Evolutionary conservation across 805 yeast species (phyloP), one percentile per base, ranked within the genome.

Genomic region (Blastobotrys attinorum): DNA sequence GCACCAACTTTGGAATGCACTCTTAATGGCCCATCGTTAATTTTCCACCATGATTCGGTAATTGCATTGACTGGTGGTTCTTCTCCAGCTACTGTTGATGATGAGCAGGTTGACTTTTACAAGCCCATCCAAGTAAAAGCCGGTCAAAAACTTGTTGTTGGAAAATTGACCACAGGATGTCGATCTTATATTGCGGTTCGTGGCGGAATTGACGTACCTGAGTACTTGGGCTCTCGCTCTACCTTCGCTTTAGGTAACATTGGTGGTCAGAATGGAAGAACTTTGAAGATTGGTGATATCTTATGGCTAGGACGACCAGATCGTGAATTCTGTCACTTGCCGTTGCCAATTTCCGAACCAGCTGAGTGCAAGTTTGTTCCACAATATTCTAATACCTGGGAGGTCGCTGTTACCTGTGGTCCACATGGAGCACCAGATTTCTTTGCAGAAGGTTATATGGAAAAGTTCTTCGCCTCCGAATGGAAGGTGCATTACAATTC

Each of bases 401-500:
- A 69, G 37, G 89, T 90, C 50, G 96, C 89, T 56, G 96, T 89
- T 38, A 87, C 96, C 8, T 81, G 94, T 62, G 98, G 98, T 43
- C 98, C 98, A 21, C 97, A 90, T 63, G 97, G 97, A 1, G 78
- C 96, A 3, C 97, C 97, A 16, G 98, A 90, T 63, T 87, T 89
- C 65, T 92, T 92, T 72, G 75, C 76, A 43, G 63, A 72, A 8
- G 95, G 84, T 60, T 77, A 85, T 10, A 77, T 87, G 15, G 69
- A 71, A 29, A 83, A 81, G 44, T 89, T 90, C 66, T 87, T 90
- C 60, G 56, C 71, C 3, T 73, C 78, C 42, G 76, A 75, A 48
- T 90, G 97, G 97, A 90, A 88, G 64, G 88, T 90, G 40, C 97
- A 92, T 63, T 92, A 92, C 72, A 90, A 90, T 67, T 89, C 97